Conservation (phyloP, 345 rosid species). For the Gossypium raimondii region DNA sequence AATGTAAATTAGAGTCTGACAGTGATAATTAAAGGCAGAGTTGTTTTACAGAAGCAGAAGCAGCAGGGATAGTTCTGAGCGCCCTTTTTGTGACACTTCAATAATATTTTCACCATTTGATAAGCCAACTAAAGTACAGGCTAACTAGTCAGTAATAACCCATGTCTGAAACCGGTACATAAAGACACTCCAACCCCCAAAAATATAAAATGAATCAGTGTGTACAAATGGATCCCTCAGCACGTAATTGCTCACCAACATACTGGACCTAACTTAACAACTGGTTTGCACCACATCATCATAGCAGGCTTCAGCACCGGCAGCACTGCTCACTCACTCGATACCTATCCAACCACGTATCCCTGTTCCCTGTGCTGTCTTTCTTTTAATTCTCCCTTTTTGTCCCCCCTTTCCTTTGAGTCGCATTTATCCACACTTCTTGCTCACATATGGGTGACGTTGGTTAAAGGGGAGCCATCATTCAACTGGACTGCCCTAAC, state of each 20-base stretch:
- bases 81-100: not conserved
- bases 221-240: not conserved
- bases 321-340: no score
- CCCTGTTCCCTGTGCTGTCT: no score
- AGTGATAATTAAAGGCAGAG: not conserved
- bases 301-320: not conserved
- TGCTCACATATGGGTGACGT: no score
- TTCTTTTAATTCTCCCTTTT: no score
- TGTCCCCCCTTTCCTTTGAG: no score
- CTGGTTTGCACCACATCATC: not conserved
- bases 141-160: not conserved
- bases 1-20: not conserved
- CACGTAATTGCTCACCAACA: conserved; percentile 30
- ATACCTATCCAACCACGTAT: no score
- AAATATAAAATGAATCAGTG: not conserved
- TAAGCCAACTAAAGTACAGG: not conserved
- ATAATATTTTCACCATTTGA: not conserved
- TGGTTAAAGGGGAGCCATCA: no score
- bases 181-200: no score
- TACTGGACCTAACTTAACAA: not conserved
- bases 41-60: no score
- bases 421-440: no score
- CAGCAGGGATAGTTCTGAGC: no score
- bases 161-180: not conserved
- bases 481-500: no score